phyloP scores from a whole-genome alignment of 176 grass and related monocot species.

The Eragrostis curvula region DNA sequence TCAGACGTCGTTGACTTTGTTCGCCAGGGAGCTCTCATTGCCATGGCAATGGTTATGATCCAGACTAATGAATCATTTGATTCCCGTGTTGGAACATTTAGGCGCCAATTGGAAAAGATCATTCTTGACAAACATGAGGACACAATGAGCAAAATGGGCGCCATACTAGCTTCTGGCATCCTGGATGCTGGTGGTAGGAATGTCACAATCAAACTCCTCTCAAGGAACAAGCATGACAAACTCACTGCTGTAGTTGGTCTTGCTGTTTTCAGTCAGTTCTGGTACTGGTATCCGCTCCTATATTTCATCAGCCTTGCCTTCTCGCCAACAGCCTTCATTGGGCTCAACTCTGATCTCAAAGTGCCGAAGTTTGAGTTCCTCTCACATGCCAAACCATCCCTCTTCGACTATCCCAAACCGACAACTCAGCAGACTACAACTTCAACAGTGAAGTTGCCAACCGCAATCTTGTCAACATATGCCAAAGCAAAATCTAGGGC shows the following conservation, averaged over 20 bases:
- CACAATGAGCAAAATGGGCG: slow-evolving; percentile 99
- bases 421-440: slow-evolving; percentile 80
- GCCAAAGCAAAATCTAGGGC: slow-evolving; percentile 94
- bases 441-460: slow-evolving; percentile 77
- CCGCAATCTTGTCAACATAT: slow-evolving; percentile 91
- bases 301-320: slow-evolving; percentile 97
- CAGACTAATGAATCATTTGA: slow-evolving; percentile 96
- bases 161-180: slow-evolving; percentile 97
- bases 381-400: slow-evolving; percentile 87
- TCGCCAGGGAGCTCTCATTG: slow-evolving; percentile 94
- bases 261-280: slow-evolving; percentile 96
- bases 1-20: slow-evolving; percentile 99
- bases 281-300: slow-evolving; percentile 98
- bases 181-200: slow-evolving; percentile 98
- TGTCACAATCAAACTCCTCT: slow-evolving; percentile 95
- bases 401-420: slow-evolving; percentile 88
- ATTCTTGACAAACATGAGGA: slow-evolving; percentile 99
- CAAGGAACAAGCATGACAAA: slow-evolving; percentile 92
- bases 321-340: slow-evolving; percentile 89
- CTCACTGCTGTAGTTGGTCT: slow-evolving; percentile 95
- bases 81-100: slow-evolving; percentile 91
- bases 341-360: slow-evolving; percentile 94
- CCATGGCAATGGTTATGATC: slow-evolving; percentile 99
- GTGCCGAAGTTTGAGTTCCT: slow-evolving; percentile 97
- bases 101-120: slow-evolving; percentile 97